These are phyloP conservation scores for Naganishia antarctica DNA, from an alignment of 768 basidiomycete genomes.

Conservation along the genomic window DNA sequence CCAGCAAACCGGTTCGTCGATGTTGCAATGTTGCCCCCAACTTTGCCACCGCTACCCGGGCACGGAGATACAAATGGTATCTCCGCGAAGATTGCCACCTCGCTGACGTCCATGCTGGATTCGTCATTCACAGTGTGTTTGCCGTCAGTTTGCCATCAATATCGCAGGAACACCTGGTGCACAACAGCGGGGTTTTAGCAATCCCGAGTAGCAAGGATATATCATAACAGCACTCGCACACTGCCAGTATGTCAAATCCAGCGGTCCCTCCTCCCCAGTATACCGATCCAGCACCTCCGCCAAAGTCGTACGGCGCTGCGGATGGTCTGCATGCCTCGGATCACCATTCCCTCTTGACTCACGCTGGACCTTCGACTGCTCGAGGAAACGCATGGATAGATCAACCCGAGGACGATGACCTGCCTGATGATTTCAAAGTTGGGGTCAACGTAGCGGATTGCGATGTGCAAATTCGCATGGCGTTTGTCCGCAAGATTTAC, in stretches of 20 bases:
- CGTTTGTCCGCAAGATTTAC: slow-evolving; percentile 73
- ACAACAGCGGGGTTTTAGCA: too few species aligned
- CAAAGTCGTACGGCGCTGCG: slow-evolving; percentile 37
- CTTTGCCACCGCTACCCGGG: too few species aligned
- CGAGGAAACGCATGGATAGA: slow-evolving; percentile 52
- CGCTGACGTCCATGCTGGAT: background rate
- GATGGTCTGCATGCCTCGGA: slow-evolving; percentile 22
- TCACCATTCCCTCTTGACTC: slow-evolving; percentile 23
- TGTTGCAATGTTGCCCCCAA: too few species aligned
- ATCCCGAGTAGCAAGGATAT: background rate
- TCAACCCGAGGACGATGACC: slow-evolving; percentile 66
- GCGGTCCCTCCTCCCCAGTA: slow-evolving; percentile 39
- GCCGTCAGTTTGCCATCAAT: background rate
- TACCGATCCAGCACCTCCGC: slow-evolving; percentile 31
- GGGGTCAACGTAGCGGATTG: slow-evolving; percentile 42
- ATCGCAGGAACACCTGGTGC: too few species aligned
- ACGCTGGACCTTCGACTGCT: slow-evolving; percentile 26
- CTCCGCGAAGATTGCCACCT: too few species aligned
- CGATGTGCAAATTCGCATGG: slow-evolving; percentile 63
- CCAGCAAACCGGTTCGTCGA: too few species aligned
- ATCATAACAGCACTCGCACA: background rate
- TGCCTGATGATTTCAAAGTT: slow-evolving; percentile 87
- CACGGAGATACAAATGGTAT: too few species aligned
- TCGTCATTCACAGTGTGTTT: too few species aligned
- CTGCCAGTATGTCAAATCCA: slow-evolving; percentile 22